Percentiles rank a stretch among this genome's conserved stretches.
phyloP scores from a whole-genome alignment of 2,329 filamentous ascomycete genomes.

The Fusarium subglutinans region DNA sequence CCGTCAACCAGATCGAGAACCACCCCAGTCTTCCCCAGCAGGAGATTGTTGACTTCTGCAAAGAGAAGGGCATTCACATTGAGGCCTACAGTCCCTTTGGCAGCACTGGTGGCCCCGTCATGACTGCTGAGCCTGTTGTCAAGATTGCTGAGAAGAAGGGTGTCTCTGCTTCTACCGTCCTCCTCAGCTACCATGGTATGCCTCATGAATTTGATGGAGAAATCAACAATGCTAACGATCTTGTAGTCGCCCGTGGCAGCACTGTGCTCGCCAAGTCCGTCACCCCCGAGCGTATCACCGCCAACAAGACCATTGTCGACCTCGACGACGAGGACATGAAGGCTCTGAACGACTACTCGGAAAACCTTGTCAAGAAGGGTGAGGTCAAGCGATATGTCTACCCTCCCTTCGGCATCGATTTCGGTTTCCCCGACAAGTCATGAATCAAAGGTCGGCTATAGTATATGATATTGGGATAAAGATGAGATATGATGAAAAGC shows the following conservation, averaged over 20 bases:
- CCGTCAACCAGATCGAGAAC: constrained; percentile 79
- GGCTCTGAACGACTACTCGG: constrained; percentile 66
- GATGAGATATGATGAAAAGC: constrained; percentile 19
- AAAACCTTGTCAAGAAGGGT: constrained; percentile 57
- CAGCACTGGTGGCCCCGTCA: constrained; percentile 70
- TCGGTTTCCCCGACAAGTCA: constrained; percentile 77
- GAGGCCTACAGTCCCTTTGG: constrained; percentile 77
- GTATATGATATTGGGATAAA: not conserved
- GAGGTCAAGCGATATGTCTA: constrained; percentile 72
- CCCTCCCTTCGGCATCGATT: constrained; percentile 73
- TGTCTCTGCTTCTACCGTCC: constrained; percentile 67
- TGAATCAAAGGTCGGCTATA: constrained; percentile 37
- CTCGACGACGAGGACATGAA: constrained; percentile 71
- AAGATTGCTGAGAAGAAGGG: constrained; percentile 72
- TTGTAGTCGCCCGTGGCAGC: constrained; percentile 70
- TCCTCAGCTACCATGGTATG: constrained; percentile 78
- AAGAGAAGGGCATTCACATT: constrained; percentile 73
- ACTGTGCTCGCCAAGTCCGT: constrained; percentile 81
- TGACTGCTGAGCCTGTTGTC: constrained; percentile 69
- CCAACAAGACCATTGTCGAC: constrained; percentile 73
- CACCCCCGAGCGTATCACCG: constrained; percentile 72
- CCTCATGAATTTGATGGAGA: constrained; percentile 1
- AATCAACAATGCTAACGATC: constrained; percentile 9
- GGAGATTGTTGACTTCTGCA: constrained; percentile 75
- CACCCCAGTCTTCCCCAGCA: constrained; percentile 77